Conservation (phyloP, 2,329 filamentous ascomycete genomes). For the Colletotrichum spinosum region DNA sequence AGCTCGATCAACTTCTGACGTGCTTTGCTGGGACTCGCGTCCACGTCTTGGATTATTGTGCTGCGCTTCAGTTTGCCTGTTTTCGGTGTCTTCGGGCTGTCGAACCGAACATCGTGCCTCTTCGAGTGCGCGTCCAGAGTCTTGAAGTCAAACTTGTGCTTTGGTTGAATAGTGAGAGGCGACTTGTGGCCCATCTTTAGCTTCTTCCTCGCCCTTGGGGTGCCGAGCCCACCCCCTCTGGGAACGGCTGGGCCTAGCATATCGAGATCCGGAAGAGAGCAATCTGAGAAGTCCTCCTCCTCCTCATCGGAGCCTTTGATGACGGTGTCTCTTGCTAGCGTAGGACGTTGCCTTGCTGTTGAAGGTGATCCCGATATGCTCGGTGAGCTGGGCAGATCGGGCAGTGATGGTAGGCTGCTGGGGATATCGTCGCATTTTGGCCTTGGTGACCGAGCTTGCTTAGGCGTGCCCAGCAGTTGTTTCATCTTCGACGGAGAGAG, state of each 20-base stretch:
- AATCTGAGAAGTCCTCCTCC: constrained; percentile 68
- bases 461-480: neutral
- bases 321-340: constrained; percentile 62
- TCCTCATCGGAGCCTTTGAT: constrained; percentile 81
- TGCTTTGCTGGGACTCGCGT: constrained; percentile 29
- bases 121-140: constrained; percentile 69
- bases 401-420: constrained; percentile 15
- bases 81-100: constrained; percentile 61
- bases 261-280: constrained; percentile 66
- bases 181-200: constrained; percentile 55
- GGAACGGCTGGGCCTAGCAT: constrained; percentile 26
- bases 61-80: constrained; percentile 46
- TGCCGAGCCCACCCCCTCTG: constrained; percentile 46
- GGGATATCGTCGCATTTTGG: constrained; percentile 7
- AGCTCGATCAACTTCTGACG: constrained; percentile 38
- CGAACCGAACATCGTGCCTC: constrained; percentile 69
- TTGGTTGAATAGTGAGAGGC: constrained; percentile 62
- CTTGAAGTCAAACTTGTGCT: constrained; percentile 74
- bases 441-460: constrained; percentile 8
- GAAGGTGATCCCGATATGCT: constrained; percentile 43
- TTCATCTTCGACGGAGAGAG: constrained; percentile 3
- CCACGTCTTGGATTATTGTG: constrained; percentile 40
- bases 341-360: constrained; percentile 36
- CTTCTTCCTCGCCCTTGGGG: constrained; percentile 62
- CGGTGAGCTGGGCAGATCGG: constrained; percentile 36